These are phyloP conservation scores for Podospora pseudocomata DNA, from an alignment of 495 filamentous ascomycete species.

Conservation along the genomic window DNA sequence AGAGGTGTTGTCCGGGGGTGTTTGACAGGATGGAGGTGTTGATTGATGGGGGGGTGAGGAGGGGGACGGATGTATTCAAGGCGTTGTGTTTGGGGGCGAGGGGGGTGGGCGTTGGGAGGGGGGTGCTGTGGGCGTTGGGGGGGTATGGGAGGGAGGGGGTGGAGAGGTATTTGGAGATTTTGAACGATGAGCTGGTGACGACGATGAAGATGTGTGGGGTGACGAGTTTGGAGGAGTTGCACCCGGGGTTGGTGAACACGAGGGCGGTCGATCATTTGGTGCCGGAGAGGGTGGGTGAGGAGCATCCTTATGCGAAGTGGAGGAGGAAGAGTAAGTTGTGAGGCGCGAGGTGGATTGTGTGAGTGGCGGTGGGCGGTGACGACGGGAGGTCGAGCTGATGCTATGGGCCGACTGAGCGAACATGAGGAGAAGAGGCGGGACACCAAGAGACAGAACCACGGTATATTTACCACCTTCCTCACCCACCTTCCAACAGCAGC, in stretches of 20 bases:
- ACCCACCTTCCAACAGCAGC: not conserved
- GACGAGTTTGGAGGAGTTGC: constrained; percentile 64
- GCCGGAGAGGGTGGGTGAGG: constrained; percentile 42
- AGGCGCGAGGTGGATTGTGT: not conserved
- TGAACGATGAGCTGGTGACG: constrained; percentile 73
- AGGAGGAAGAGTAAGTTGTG: constrained; percentile 26
- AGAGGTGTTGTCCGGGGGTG: constrained; percentile 55
- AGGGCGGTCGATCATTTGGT: constrained; percentile 66
- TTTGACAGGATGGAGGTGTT: constrained; percentile 61
- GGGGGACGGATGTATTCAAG: constrained; percentile 68
- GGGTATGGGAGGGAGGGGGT: constrained; percentile 76
- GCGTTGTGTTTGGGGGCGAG: constrained; percentile 62
- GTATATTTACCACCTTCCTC: not conserved
- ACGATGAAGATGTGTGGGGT: constrained; percentile 78
- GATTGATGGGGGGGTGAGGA: constrained; percentile 62
- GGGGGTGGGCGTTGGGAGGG: constrained; percentile 62
- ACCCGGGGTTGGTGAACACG: constrained; percentile 68
- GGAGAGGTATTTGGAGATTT: constrained; percentile 58
- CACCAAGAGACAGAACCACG: not conserved
- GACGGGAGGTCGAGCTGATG: too few relatives aligned
- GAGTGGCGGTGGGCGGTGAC: not conserved
- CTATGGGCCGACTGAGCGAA: too few relatives aligned
- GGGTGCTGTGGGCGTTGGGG: constrained; percentile 52
- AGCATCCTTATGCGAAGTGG: constrained; percentile 63
- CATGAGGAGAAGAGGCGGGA: not conserved